Percentiles rank a stretch among this genome's conserved stretches.
Conservation (phyloP, 306 rosid genomes). For the Vigna reflexopilosa region DNA sequence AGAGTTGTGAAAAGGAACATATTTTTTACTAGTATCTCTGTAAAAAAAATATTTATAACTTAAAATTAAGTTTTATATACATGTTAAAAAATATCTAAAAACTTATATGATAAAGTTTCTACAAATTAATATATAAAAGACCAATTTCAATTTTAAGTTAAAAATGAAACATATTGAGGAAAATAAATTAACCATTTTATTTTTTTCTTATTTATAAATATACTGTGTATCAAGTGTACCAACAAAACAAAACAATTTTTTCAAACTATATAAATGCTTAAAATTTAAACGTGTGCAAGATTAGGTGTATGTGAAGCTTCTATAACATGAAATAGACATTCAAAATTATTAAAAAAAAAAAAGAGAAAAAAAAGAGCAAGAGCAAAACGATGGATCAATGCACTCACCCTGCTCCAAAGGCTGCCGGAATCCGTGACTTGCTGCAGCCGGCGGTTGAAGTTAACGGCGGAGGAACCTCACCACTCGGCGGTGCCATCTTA, state of each 20-base stretch:
- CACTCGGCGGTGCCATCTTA: neutral
- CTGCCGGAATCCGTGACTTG: neutral
- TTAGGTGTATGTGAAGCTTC: no score
- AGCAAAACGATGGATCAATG: neutral
- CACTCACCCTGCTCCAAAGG: neutral
- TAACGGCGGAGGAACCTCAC: neutral
- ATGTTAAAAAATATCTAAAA: no score
- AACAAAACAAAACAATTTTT: neutral
- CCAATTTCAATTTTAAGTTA: no score
- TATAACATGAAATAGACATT: no score
- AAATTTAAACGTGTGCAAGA: neutral
- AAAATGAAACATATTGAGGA: no score
- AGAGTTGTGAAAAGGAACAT: neutral
- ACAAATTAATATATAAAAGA: no score
- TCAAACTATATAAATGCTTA: neutral
- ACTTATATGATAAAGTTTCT: no score
- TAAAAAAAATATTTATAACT: no score
- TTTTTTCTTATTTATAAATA: neutral
- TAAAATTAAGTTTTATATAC: no score
- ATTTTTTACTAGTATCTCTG: no score
- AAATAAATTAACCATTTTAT: neutral
- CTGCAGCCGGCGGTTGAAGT: neutral
- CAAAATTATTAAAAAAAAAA: no score
- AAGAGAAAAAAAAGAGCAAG: neutral
- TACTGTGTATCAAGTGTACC: neutral